Evolutionary conservation across 2,329 filamentous ascomycete genomes (phyloP).

Genomic region (Ramichloridium luteum): DNA sequence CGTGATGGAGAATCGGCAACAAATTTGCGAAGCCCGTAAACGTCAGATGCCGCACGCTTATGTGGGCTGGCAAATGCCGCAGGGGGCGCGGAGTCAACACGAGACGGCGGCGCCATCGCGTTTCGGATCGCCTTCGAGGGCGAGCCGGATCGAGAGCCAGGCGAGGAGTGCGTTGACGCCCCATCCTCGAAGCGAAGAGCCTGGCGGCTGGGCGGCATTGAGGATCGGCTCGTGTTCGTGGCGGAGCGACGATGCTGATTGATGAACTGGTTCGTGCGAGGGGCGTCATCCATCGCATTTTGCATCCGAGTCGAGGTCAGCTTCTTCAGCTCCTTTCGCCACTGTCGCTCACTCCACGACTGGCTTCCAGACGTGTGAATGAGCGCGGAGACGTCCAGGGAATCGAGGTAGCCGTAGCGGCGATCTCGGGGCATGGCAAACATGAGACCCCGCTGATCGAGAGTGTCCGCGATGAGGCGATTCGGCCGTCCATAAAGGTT

Average conservation of each 20-base stretch:
- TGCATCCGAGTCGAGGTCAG: slow-evolving; percentile 70
- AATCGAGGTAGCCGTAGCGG: slow-evolving; percentile 81
- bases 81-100: slow-evolving; percentile 34
- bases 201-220: slow-evolving; percentile 24
- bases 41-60: slow-evolving; percentile 39
- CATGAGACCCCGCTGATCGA: slow-evolving; percentile 85
- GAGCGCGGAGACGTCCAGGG: slow-evolving; percentile 68
- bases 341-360: slow-evolving; percentile 74
- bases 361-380: slow-evolving; percentile 67
- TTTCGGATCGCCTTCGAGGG: slow-evolving; percentile 20
- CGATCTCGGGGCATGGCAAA: slow-evolving; percentile 90
- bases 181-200: slow-evolving; percentile 33
- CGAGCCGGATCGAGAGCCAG: slow-evolving; percentile 33
- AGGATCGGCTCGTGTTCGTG: slow-evolving; percentile 25
- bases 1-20: slow-evolving; percentile 29
- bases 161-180: slow-evolving; percentile 31
- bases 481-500: slow-evolving; percentile 80
- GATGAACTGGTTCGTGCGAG: slow-evolving; percentile 15
- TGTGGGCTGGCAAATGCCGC: slow-evolving; percentile 25
- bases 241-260: slow-evolving; percentile 34
- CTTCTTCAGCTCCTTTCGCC: slow-evolving; percentile 82
- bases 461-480: slow-evolving; percentile 72
- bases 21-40: slow-evolving; percentile 32
- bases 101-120: slow-evolving; percentile 22
- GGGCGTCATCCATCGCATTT: slow-evolving; percentile 16